A percentile compares a stretch with the other conserved stretches of the same genome.
Evolutionary conservation across 257 asterid species (phyloP).

Genomic region (Rhazya stricta): DNA sequence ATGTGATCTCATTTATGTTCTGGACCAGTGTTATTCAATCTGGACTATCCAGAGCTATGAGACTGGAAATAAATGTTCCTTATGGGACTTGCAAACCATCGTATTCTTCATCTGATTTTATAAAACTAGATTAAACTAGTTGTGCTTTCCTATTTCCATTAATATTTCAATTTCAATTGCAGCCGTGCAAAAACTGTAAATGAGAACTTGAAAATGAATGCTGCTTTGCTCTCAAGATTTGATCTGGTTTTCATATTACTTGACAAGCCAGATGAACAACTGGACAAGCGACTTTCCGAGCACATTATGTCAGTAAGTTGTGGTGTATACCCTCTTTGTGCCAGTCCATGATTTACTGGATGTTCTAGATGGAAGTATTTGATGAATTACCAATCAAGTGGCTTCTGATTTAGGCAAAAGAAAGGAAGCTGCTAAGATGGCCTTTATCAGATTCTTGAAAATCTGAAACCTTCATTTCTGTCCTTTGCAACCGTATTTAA

Average conservation of each 20-base stretch:
- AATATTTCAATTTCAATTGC: constrained; percentile 31
- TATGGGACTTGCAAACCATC: neutral
- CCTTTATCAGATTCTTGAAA: neutral
- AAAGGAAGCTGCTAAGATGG: neutral
- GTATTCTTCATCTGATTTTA: neutral
- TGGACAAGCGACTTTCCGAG: constrained; percentile 91
- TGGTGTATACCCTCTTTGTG: constrained; percentile 22
- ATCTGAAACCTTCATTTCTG: neutral
- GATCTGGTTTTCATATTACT: constrained; percentile 98
- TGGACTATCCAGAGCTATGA: neutral
- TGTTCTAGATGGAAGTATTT: neutral
- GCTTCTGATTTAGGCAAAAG: constrained; percentile 1
- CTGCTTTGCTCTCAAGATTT: constrained; percentile 91
- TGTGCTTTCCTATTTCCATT: neutral
- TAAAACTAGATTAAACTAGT: neutral
- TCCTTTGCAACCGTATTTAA: neutral
- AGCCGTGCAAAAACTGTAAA: constrained; percentile 99
- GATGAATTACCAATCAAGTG: neutral
- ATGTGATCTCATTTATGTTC: neutral
- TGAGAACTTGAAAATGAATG: constrained; percentile 93
- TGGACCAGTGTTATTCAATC: neutral
- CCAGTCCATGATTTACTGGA: constrained; percentile 7
- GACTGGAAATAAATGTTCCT: neutral
- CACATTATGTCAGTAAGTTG: constrained; percentile 97
- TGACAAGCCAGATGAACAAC: constrained; percentile 88